Base-by-base conservation (phyloP, 345 rosid genomes). In the Punica granatum region DNA sequence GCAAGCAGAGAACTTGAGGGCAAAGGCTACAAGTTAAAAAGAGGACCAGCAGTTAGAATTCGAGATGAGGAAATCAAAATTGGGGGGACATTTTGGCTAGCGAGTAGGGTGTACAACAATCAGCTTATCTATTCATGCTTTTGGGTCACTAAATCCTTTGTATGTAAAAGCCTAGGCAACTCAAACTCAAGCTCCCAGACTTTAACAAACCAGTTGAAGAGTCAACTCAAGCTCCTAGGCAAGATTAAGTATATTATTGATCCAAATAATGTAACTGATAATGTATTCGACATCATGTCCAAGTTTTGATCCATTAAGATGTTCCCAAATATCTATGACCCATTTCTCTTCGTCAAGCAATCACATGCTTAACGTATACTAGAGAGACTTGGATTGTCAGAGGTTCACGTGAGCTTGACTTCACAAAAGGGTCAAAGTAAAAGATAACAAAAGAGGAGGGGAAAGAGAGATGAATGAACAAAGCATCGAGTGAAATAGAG, bases 1-100 rank as follows among this genome's bases (percentile, higher is more conserved):
- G 94, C 80, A 65, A 62, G 77, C 69, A 60, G 94, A 92, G 70
- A 73, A 42, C 65, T 46, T 37, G 56, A 66, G 70, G 70, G 64
- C 71, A 23, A 32, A 36, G 33, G 33, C 31, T 41, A 5, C 31
- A n/a, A 30, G 59, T 0, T 32, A 42, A 33, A 11, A 14, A 18
- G 65, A 5, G 23, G 36, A 31, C 70, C 53, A 42, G 56, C 37
- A 67, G 9, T 51, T 23, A 63, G 42, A 19, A 34, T 56, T 6
- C n/a, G 36, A 3, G 25, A 46, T n/a, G 33, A 26, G 18, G 21
- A 21, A 28, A 56, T 16, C 28, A 41, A 59, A 59, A 60, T 60
- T 41, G 0, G 23, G 16, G 61, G 33, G 61, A 28, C 7, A 56
- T 28, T 56, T 56, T 56, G 16, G 25, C 9, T 7, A 26, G 14